Evolutionary conservation across 176 grass and related monocot genomes (phyloP), one percentile per base, ranked within the genome.

Genomic region (Puccinellia tenuiflora): DNA sequence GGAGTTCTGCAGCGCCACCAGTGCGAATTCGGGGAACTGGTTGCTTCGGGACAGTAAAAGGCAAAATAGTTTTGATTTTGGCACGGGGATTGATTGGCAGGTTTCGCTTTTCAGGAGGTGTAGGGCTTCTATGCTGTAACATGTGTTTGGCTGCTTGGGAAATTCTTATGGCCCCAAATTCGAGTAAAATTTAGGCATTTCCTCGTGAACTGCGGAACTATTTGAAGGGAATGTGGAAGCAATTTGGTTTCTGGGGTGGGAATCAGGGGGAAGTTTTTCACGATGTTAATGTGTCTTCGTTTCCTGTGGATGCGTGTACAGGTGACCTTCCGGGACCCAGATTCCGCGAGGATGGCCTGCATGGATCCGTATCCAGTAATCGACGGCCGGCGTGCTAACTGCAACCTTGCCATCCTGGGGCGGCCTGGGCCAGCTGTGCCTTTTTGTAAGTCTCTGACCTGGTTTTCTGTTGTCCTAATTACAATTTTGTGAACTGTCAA

Each of bases 391-490:
- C 87, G 87, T 5, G 92, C 92, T 1, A 94, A 94, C 47, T 94
- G 92, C 74, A 94, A 94, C 68, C 88, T 94, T 40, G 92, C 92
- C 68, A 81, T 91, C 40, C 80, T 90, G 62, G 92, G 92, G 55
- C 83, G 92, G 13, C 82, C 92, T 83, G 90, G 82, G 6, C 82
- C 90, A 47, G 82, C 74, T 65, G n/a, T 90, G 43, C 85, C 92
- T 47, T 92, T 88, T 14, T 83, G 90, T 86, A 83, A 76, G 85
- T 77, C 79, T 93, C 30, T 76, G 65, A 63, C 52, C 53, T 56
- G 25, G 48, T 77, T 78, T 71, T 31, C 2, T 38, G 0, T 26
- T 20, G 29, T 37, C 28, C 40, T 79, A 68, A 67, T 79, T 67
- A 52, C 79, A 57, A 16, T 1, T 26, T 5, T 40, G 22, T 71